Base-by-base conservation (phyloP, 768 basidiomycete genomes). In the Clavaria fumosa region DNA sequence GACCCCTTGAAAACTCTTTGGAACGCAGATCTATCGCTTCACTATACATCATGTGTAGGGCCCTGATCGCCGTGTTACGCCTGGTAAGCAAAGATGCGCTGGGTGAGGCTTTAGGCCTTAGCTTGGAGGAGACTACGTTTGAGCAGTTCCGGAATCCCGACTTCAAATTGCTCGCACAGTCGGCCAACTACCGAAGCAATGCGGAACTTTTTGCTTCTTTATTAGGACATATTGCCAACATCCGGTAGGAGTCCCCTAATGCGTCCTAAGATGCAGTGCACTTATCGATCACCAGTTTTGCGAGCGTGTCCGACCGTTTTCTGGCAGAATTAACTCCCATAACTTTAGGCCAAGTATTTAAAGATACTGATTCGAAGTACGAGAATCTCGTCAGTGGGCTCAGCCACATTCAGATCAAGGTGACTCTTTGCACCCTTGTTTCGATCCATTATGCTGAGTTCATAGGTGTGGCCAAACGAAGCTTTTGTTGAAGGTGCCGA, bases 401-500 rank as follows among this genome's bases (percentile, higher is more conserved):
- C 47, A 74, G 70, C 43, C 72, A 85, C 52, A 70, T 95, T 38
- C 75, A 80, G 47, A 75, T 95, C 55, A 85, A 84, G 61, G 84
- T 79, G 42, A 34, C 54, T 14, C 26, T 22, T 31, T 5, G 10
- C 9, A 32, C 44, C 19, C n/a, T 33, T 14, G 27, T 5, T 15
- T 2, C 22, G 23, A 12, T 28, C 15, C 30, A 41, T 14, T 44
- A 31, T 33, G 32, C 15, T 23, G 34, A 24, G 14, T 39, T n/a
- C 27, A 19, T 45, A 86, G 83, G 89, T 93, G 31, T 95, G 86
- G 75, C 90, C 90, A 2, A 81, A 85, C 10, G 83, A 89, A 52
- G 76, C 81, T 4, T 90, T 95, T 41, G 90, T 95, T 52, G 82
- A 90, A 54, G 85, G 82, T 3, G 80, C 89, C 2, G 90, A 96